Evolutionary conservation across 2,329 filamentous ascomycete species (phyloP).

Genomic region (Fusarium tupiense): DNA sequence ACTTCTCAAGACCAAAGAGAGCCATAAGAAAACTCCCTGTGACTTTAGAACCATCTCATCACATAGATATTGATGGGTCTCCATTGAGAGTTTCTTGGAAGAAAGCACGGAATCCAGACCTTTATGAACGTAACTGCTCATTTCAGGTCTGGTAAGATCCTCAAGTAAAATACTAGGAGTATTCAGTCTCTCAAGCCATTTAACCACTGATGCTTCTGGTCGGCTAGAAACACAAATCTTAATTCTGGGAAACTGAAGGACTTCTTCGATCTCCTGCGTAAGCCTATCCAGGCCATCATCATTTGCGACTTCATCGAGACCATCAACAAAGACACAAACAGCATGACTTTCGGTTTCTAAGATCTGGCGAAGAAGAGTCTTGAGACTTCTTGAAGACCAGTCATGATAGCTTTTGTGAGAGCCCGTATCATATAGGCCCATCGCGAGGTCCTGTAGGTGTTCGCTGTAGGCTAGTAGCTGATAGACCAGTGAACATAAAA

Average conservation of each 20-base stretch:
- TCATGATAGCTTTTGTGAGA: fast-evolving
- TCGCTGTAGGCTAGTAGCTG: fast-evolving
- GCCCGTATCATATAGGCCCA: fast-evolving
- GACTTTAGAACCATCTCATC: not conserved
- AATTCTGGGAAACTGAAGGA: fast-evolving
- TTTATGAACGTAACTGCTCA: not conserved
- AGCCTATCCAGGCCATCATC: not conserved
- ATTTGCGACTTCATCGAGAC: not conserved
- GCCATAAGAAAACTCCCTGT: not conserved
- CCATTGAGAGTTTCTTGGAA: fast-evolving
- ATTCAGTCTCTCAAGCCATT: not conserved
- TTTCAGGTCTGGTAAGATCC: not conserved
- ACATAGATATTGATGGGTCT: not conserved
- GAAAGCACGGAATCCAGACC: not conserved
- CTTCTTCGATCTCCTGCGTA: not conserved
- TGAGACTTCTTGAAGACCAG: not conserved
- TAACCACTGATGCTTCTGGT: fast-evolving
- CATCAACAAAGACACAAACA: not conserved
- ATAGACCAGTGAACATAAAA: not conserved
- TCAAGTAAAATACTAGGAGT: fast-evolving
- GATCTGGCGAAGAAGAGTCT: fast-evolving
- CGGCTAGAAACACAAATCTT: not conserved
- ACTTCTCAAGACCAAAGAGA: fast-evolving
- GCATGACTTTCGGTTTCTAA: fast-evolving
- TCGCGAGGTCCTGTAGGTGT: fast-evolving